Evolutionary conservation across 352 stramenopile genomes (phyloP), one percentile per base, ranked within the genome.

Genomic region (Thalassiosira ordinaria): DNA sequence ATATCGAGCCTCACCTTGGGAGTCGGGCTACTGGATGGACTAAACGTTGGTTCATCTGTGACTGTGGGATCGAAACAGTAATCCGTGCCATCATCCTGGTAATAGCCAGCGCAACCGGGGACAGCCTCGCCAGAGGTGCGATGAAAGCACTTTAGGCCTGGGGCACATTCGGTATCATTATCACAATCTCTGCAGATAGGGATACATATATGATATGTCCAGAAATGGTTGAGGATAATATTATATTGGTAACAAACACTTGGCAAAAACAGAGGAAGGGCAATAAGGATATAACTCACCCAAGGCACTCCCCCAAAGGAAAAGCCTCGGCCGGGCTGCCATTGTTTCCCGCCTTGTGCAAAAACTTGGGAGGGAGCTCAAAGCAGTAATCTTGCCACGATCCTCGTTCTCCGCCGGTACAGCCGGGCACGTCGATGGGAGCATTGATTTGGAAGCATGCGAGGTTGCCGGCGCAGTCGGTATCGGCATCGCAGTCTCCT

Each of bases 81-180:
- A 41, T 41, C 35, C 35, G 13, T 41, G 5, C 35, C 35, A 41
- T 6, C 6, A 41, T 6, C 6, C 6, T 41, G 5, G 35, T 41
- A 41, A 59, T 35, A 47, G 5, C 35, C 35, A 13, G 35, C 13
- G 35, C 35, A 41, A 13, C 35, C 35, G 13, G 35, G 35, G 35
- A 41, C 35, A 41, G 35, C 35, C 13, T 41, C 35, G 35, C 35
- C 35, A 41, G 5, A 5, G 13, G 5, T 41, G 5, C 35, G 35
- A 13, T 41, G 5, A 5, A 41, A 13, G 13, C 35, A 41, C 35
- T 13, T 41, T 6, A 41, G 35, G 13, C 35, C 35, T 18, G 16
- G 1, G 0, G 55, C 69, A 63, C 80, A 87, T 62, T 87, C 70
- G 8, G 47, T 35, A 33, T 61, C 47, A 26, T 49, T 70, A 60